Percentiles rank a stretch among this genome's conserved stretches.
Conservation (phyloP, 2,329 filamentous ascomycete species). For the Ophiostoma ips region DNA sequence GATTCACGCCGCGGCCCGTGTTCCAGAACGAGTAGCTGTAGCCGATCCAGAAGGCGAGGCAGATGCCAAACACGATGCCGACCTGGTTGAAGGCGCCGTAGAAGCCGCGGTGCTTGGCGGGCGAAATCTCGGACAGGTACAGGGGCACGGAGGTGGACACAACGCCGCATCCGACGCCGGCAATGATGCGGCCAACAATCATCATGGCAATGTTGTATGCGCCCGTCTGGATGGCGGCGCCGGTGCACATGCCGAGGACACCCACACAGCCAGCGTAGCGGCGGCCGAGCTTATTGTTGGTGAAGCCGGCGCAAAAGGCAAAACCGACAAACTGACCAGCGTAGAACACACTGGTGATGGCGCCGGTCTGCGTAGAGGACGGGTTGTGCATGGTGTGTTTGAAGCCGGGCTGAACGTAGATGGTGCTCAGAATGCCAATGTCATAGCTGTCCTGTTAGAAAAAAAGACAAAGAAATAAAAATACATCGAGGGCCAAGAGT, state of each 20-base stretch:
- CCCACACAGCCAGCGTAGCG: constrained; percentile 13
- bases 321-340: constrained; percentile 15
- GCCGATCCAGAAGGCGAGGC: constrained; percentile 19
- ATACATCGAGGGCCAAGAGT: too few relatives aligned
- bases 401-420: constrained; percentile 15
- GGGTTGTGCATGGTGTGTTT: constrained; percentile 14
- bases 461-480: background rate
- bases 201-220: constrained; percentile 12
- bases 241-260: constrained; percentile 11
- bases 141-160: constrained; percentile 13
- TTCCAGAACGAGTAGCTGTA: constrained; percentile 24
- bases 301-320: constrained; percentile 10
- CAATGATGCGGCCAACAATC: constrained; percentile 14
- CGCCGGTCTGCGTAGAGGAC: constrained; percentile 8
- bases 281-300: constrained; percentile 14
- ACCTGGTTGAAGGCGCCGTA: constrained; percentile 15
- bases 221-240: constrained; percentile 12
- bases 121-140: constrained; percentile 14
- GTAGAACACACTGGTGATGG: constrained; percentile 15
- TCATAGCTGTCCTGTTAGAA: constrained; percentile 5
- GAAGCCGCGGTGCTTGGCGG: constrained; percentile 12
- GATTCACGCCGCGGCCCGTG: constrained; percentile 18
- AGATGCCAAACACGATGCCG: constrained; percentile 14
- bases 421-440: constrained; percentile 14
- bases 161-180: constrained; percentile 13